Conservation (phyloP, 306 rosid species). For the Gynostemma pentaphyllum region DNA sequence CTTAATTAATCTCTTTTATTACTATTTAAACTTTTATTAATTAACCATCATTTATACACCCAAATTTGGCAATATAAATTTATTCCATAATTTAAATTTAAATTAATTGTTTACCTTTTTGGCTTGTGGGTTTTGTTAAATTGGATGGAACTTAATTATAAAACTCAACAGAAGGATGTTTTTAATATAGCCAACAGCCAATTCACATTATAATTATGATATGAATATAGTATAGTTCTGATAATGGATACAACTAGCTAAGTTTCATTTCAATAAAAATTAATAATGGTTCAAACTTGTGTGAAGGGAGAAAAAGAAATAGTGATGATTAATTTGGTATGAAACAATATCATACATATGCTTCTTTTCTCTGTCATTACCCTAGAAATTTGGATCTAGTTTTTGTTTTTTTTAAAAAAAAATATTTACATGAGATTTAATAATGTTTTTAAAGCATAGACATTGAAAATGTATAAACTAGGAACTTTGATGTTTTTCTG, state of each 20-base stretch:
- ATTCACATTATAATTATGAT: constrained; percentile 1
- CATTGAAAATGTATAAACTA: neutral
- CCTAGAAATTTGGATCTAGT: constrained; percentile 9
- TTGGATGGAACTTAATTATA: neutral
- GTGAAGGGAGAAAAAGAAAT: neutral
- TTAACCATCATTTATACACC: neutral
- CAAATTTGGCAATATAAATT: neutral
- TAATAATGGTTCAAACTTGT: neutral
- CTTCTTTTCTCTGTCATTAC: neutral
- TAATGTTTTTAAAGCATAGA: neutral
- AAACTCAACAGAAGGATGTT: constrained; percentile 7
- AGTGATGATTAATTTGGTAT: constrained; percentile 5
- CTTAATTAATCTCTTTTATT: neutral
- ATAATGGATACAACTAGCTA: neutral
- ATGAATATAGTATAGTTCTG: neutral
- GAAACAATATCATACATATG: neutral
- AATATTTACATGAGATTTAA: neutral
- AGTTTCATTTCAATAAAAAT: neutral
- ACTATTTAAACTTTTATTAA: neutral
- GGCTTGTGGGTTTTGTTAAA: neutral
- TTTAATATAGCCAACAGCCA: neutral
- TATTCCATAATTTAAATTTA: neutral
- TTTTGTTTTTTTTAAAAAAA: no score
- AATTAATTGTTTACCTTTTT: neutral
- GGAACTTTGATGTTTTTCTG: neutral